Conservation (phyloP, 352 stramenopile species). For the Pythium monospermum region DNA sequence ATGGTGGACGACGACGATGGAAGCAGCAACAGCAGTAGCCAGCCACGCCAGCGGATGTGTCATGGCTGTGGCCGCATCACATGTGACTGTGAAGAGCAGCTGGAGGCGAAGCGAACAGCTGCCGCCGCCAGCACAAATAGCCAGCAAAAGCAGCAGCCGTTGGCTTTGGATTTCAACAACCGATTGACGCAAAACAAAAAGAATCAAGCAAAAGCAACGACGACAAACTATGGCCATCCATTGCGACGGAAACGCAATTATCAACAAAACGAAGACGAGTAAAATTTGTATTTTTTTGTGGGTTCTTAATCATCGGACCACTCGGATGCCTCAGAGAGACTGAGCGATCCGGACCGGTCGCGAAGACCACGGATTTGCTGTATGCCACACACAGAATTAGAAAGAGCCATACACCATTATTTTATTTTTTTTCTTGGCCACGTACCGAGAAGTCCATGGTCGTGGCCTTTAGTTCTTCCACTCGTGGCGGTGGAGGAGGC, state of each 20-base stretch:
- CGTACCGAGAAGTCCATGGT: slow-evolving; percentile 52
- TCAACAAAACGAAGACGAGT: slow-evolving; percentile 1
- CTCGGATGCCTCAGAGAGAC: slow-evolving; percentile 80
- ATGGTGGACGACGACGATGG: slow-evolving; percentile 32
- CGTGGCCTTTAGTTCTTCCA: slow-evolving; percentile 51
- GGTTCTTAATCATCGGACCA: slow-evolving; percentile 72
- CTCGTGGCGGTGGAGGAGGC: slow-evolving; percentile 26
- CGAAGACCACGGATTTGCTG: slow-evolving; percentile 84
- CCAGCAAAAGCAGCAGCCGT: no score
- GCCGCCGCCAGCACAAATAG: no score
- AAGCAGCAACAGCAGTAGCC: no score
- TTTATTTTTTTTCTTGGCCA: background rate
- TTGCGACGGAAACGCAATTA: slow-evolving; percentile 24
- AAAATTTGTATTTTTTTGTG: background rate
- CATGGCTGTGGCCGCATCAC: slow-evolving; percentile 42
- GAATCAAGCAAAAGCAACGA: background rate
- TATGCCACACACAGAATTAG: background rate
- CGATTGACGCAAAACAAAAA: no score
- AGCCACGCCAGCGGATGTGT: no score
- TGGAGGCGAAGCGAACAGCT: slow-evolving; percentile 1
- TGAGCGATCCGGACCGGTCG: slow-evolving; percentile 69
- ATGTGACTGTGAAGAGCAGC: slow-evolving; percentile 41
- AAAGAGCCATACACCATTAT: background rate
- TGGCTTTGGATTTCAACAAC: background rate
- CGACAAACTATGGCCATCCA: slow-evolving; percentile 22